Evolutionary conservation across 2,329 filamentous ascomycete genomes (phyloP), one percentile per base, ranked within the genome.

Genomic region (Botrytis hyacinthi): DNA sequence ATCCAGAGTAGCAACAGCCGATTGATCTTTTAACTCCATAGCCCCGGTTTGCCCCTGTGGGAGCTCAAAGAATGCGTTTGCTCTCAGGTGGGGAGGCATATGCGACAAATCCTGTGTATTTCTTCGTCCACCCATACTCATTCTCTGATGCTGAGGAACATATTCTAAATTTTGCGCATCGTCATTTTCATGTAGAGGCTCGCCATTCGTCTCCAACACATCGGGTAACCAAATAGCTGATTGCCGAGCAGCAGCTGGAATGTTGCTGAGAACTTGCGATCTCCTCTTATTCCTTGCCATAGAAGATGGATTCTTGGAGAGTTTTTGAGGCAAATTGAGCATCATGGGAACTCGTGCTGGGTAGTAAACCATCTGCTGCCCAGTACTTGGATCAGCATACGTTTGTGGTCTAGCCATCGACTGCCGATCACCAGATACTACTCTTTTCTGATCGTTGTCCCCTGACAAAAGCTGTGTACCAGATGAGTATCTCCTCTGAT

Each of bases 281-380:
- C 92, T 90, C 71, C 93, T 89, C 77, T 90, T 88, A 73, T 94
- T 91, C 72, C 90, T 87, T 8, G 90, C 86, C 16, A 86, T 83
- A 4, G 88, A 84, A 71, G 91, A 88, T 14, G 92, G 90, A 70
- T 90, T 87, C 78, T 91, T 93, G 1, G 95, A 97, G 69, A 98
- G 84, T 78, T 94, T 93, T 62, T 94, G 94, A 0, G 96, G 96
- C 20, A 99, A 84, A 78, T 97, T 98, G 73, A 99, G 87, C 91
- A 97, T 95, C 75, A 92, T 91, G 4, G 96, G 96, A 4, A 99
- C 96, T 1, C 94, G 95, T 4, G 96, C 96, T 22, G 96, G 96
- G 81, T 99, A 99, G 83, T 92, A 98, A 16, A 97, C 89, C 93
- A 98, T 97, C 78, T 91, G 86, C 77, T 95, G 90, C 7, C 90